Evolutionary conservation across 2,329 filamentous ascomycete species (phyloP).

Genomic region (Elsinoe arachidis): DNA sequence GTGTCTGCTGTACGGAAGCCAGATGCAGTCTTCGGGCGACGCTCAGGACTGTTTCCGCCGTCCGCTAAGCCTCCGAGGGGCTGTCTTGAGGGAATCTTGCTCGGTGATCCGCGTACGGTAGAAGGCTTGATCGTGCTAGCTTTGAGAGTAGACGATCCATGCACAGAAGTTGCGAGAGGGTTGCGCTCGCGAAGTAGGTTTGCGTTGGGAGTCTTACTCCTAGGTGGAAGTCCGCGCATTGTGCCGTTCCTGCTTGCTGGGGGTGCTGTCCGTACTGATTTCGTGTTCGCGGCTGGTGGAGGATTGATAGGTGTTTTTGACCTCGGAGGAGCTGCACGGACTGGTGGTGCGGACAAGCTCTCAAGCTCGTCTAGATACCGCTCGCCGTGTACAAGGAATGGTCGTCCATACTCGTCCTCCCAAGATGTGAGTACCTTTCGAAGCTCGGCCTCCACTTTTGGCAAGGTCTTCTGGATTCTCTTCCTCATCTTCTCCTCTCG

Average conservation of each 20-base stretch:
- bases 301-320: slow-evolving; percentile 59
- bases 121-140: slow-evolving; percentile 24
- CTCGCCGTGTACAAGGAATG: slow-evolving; percentile 88
- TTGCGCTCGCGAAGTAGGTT: slow-evolving; percentile 25
- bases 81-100: slow-evolving; percentile 60
- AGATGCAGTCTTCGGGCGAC: slow-evolving; percentile 34
- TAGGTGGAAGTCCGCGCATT: slow-evolving; percentile 32
- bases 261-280: slow-evolving; percentile 27
- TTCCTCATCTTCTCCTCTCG: slow-evolving; percentile 98
- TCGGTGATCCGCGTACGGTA: slow-evolving; percentile 45
- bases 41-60: slow-evolving; percentile 74
- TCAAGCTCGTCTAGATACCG: slow-evolving; percentile 83
- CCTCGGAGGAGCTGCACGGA: slow-evolving; percentile 49
- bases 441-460: slow-evolving; percentile 81
- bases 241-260: slow-evolving; percentile 30
- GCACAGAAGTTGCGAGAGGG: slow-evolving; percentile 20
- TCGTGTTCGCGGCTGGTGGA: slow-evolving; percentile 16
- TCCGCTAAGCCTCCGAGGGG: slow-evolving; percentile 62
- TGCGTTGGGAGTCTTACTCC: slow-evolving; percentile 33
- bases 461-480: slow-evolving; percentile 88
- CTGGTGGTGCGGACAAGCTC: slow-evolving; percentile 37
- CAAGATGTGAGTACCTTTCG: slow-evolving; percentile 72
- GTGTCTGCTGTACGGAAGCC: slow-evolving; percentile 6
- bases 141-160: slow-evolving; percentile 21
- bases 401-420: slow-evolving; percentile 89